A percentile compares a stretch with the other conserved stretches of the same genome.
Conservation (phyloP, 2,329 filamentous ascomycete species). For the Rutstroemia sydowiana region DNA sequence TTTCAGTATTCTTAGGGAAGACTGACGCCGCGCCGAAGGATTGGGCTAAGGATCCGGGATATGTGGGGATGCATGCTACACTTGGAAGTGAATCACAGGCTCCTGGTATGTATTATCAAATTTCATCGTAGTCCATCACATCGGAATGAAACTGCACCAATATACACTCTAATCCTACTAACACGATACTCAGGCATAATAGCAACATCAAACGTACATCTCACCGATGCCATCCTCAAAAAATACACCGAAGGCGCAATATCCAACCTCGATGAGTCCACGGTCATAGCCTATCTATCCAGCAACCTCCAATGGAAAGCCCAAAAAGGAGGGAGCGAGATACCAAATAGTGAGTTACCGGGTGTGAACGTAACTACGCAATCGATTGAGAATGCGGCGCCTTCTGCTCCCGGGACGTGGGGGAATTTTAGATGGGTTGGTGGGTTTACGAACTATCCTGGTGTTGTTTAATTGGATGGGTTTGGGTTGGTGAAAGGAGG, state of each 20-base stretch:
- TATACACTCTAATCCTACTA: too few relatives aligned
- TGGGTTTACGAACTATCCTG: slow-evolving; percentile 3
- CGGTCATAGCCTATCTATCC: slow-evolving; percentile 24
- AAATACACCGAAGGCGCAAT: slow-evolving; percentile 23
- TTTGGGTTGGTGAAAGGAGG: neutral
- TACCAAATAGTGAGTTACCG: neutral
- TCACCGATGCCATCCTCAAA: slow-evolving; percentile 30
- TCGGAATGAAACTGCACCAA: too few relatives aligned
- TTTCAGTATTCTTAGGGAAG: slow-evolving; percentile 30
- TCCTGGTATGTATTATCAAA: neutral
- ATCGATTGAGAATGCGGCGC: slow-evolving; percentile 2
- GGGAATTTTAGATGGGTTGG: slow-evolving; percentile 8
- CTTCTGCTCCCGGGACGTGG: neutral
- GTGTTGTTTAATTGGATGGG: neutral
- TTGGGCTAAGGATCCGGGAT: slow-evolving; percentile 8
- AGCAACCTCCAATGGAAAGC: slow-evolving; percentile 23
- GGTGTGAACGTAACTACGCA: neutral
- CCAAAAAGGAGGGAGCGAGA: neutral
- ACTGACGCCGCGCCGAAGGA: slow-evolving; percentile 21
- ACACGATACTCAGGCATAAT: slow-evolving; percentile 8
- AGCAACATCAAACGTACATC: slow-evolving; percentile 32
- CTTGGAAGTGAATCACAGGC: neutral
- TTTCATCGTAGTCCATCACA: neutral
- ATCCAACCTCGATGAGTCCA: slow-evolving; percentile 20
- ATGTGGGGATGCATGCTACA: slow-evolving; percentile 7